A percentile compares a stretch with the other conserved stretches of the same genome.
Evolutionary conservation across 1,284 basidiomycete genomes (phyloP).

Genomic region (Anthracocystis panici-leucophaei): DNA sequence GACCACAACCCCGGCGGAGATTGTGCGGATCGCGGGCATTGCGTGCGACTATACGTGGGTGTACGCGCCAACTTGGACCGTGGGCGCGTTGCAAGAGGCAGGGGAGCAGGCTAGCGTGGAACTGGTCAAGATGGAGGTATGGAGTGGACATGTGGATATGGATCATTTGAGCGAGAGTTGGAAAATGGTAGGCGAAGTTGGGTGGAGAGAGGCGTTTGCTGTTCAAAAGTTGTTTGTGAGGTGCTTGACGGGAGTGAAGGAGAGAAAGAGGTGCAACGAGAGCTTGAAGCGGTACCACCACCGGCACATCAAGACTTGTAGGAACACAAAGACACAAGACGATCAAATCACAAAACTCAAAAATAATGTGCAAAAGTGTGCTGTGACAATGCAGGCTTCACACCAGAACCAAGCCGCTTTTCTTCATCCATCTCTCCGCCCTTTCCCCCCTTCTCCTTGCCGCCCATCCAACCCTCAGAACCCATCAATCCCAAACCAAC

Average conservation of each 20-base stretch:
- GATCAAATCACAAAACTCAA: not conserved
- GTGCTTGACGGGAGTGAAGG: not conserved
- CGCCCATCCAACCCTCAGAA: too few species aligned
- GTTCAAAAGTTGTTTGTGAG: conserved; percentile 19
- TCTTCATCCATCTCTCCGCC: not conserved
- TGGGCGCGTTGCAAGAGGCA: not conserved
- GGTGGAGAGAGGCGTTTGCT: conserved; percentile 18
- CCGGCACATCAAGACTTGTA: conserved; percentile 7
- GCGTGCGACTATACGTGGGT: conserved; percentile 19
- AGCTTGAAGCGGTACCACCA: not conserved
- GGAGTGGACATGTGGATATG: conserved; percentile 35
- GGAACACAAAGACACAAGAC: not conserved
- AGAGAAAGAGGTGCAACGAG: not conserved
- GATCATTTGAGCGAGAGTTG: conserved; percentile 41
- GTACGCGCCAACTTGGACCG: conserved; percentile 25
- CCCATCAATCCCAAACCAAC: conserved; percentile 54
- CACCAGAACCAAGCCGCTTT: too few species aligned
- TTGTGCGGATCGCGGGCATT: not conserved
- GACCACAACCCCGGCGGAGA: not conserved
- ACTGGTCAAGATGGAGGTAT: not conserved
- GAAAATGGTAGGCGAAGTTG: not conserved
- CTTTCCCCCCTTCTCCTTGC: not conserved
- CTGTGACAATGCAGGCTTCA: not conserved
- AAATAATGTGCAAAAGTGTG: not conserved
- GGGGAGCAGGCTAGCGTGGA: not conserved